These are phyloP conservation scores for Fallopia convolvulus DNA, from an alignment of 148 eudicot genomes.

Conservation along the genomic window DNA sequence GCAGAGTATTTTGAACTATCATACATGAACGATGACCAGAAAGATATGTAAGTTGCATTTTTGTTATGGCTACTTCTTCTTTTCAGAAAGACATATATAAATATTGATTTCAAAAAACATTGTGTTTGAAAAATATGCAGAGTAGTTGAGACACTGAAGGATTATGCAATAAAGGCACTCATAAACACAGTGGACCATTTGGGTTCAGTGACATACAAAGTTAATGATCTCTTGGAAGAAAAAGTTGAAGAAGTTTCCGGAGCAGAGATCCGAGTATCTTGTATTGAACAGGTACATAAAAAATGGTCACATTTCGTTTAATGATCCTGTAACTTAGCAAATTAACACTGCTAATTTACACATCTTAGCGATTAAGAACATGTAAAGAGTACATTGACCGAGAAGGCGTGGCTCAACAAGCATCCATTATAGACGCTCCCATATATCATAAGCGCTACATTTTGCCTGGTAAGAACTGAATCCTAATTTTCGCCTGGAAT, in stretches of 20 bases:
- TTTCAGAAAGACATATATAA: neutral
- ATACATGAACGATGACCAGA: conserved; percentile 70
- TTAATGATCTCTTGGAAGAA: conserved; percentile 71
- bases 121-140: conserved; percentile 22
- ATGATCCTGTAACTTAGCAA: neutral
- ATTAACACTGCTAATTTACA: neutral
- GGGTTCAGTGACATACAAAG: conserved; percentile 83
- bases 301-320: neutral
- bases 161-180: conserved; percentile 79
- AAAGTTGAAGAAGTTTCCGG: conserved; percentile 71
- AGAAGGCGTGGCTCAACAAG: conserved; percentile 78
- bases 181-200: conserved; percentile 91
- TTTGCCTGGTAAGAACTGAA: conserved; percentile 58
- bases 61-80: neutral
- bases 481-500: neutral
- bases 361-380: conserved; percentile 60
- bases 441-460: conserved; percentile 77
- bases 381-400: conserved; percentile 70
- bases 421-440: conserved; percentile 59
- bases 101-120: no score
- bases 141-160: conserved; percentile 77
- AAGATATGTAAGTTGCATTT: conserved; percentile 51
- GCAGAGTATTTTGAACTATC: conserved; percentile 91
- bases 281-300: conserved; percentile 61
- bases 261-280: conserved; percentile 67